Conservation (phyloP, 345 rosid species). For the Salix dunnii region DNA sequence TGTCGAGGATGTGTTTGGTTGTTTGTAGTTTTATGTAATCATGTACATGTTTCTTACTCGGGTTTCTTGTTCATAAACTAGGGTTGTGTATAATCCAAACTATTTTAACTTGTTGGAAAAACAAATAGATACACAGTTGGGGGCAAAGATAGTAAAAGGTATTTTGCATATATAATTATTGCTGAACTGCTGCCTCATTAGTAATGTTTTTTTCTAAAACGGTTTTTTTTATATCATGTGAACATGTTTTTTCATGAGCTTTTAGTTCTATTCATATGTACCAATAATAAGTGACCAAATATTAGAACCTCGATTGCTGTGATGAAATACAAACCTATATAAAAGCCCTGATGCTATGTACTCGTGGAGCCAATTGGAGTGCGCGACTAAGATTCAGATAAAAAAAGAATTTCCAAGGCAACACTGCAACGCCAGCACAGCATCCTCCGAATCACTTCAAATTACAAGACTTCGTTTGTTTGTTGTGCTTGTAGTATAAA, state of each 20-base stretch:
- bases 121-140: constrained; percentile 11
- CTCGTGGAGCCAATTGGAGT: constrained; percentile 63
- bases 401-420: constrained; percentile 46
- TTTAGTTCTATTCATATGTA: not conserved
- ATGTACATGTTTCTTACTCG: constrained; percentile 7
- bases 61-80: constrained; percentile 25
- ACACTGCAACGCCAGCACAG: constrained; percentile 51
- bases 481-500: too few relatives aligned
- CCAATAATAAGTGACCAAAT: not conserved
- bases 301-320: not conserved
- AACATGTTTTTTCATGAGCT: not conserved
- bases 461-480: not conserved
- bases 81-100: constrained; percentile 31
- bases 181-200: not conserved
- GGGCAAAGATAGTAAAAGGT: not conserved
- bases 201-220: not conserved
- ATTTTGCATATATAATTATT: not conserved
- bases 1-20: constrained; percentile 28
- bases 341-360: constrained; percentile 75
- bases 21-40: constrained; percentile 18
- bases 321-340: constrained; percentile 52
- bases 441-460: constrained; percentile 1
- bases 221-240: too few relatives aligned
- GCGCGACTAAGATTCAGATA: constrained; percentile 86
- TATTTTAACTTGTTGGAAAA: constrained; percentile 17